A percentile compares a stretch with the other conserved stretches of the same genome.
phyloP scores from a whole-genome alignment of 2,329 filamentous ascomycete genomes.

The Neopestalotiopsis rosae region DNA sequence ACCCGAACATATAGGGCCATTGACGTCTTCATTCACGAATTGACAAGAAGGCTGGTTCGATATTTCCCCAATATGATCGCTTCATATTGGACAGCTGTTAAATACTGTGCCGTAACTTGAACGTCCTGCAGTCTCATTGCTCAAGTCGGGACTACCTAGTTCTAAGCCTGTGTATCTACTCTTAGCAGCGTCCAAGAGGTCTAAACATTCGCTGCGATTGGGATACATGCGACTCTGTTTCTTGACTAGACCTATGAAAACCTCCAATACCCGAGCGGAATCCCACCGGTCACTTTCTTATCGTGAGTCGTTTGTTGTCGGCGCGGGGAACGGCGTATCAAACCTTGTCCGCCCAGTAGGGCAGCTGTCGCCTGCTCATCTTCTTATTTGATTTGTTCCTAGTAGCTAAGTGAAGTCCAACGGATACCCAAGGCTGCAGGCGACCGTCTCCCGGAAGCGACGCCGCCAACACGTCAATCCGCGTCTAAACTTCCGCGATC shows the following conservation, averaged over 20 bases:
- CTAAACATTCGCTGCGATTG: not conserved
- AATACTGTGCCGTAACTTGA: not conserved
- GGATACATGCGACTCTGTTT: not conserved
- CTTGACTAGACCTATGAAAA: not conserved
- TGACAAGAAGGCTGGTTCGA: not conserved
- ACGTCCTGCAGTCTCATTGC: not conserved
- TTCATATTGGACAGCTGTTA: not conserved
- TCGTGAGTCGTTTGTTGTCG: not conserved
- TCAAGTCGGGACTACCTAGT: not conserved
- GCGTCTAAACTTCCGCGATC: not conserved
- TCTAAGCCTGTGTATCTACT: too few relatives aligned
- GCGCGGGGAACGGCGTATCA: conserved; percentile 9
- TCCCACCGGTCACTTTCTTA: not conserved
- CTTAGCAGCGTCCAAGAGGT: not conserved
- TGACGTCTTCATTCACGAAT: not conserved
- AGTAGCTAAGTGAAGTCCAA: too few relatives aligned
- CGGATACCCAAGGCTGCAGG: not conserved
- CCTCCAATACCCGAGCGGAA: not conserved
- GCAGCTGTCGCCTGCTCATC: not conserved
- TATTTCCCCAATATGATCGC: not conserved
- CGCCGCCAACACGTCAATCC: not conserved
- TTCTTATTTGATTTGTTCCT: not conserved
- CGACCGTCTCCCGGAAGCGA: not conserved
- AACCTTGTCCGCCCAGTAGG: not conserved
- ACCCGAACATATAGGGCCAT: not conserved